Conservation (phyloP, 2,329 filamentous ascomycete genomes). For the Colletotrichum scovillei region DNA sequence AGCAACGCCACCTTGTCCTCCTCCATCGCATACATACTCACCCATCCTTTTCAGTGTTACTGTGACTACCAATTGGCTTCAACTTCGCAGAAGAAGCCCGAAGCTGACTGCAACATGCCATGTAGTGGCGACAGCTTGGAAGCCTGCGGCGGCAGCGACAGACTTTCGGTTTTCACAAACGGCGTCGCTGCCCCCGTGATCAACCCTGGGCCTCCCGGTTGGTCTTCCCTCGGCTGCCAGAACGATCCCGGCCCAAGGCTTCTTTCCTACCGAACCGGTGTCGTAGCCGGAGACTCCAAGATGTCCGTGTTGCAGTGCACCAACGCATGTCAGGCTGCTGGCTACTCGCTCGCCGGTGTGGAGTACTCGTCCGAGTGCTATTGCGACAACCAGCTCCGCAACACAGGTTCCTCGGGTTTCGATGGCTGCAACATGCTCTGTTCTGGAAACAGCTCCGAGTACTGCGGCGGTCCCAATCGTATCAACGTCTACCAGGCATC, state of each 20-base stretch:
- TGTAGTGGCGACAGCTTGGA: neutral
- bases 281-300: neutral
- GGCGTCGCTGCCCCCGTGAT: neutral
- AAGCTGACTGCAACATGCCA: neutral
- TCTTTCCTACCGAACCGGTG: neutral
- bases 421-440: slow-evolving; percentile 48
- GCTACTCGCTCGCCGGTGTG: slow-evolving; percentile 52
- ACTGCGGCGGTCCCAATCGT: slow-evolving; percentile 47
- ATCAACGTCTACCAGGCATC: slow-evolving; percentile 48
- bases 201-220: neutral
- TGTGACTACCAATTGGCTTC: neutral
- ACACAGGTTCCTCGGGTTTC: slow-evolving; percentile 38
- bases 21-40: neutral
- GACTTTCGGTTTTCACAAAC: neutral
- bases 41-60: neutral
- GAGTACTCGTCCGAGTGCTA: slow-evolving; percentile 53
- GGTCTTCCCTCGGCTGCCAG: neutral
- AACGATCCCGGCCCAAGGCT: neutral
- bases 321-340: slow-evolving; percentile 19
- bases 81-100: neutral
- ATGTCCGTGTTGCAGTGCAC: slow-evolving; percentile 1
- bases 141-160: neutral
- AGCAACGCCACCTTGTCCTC: neutral
- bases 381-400: slow-evolving; percentile 46
- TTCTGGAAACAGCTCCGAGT: slow-evolving; percentile 44